Conservation (phyloP, 768 basidiomycete species). For the Suillus variegatus region DNA sequence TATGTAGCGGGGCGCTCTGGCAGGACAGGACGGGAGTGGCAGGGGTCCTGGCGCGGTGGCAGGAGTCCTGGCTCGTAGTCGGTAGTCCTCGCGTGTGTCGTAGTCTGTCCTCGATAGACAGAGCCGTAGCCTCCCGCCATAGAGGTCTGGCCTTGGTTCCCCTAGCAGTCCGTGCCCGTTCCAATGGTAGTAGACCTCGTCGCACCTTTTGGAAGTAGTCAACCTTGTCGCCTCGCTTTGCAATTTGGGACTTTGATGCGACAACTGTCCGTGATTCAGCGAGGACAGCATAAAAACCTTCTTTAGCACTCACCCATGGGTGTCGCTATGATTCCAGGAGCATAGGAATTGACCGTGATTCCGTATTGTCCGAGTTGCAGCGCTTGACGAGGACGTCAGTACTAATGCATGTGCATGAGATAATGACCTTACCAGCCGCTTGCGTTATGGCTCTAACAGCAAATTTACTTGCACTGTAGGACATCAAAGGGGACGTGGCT, state of each 20-base stretch:
- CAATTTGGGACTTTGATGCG: neutral
- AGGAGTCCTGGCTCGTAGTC: too few species aligned
- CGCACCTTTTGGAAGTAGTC: conserved; percentile 4
- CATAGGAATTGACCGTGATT: conserved; percentile 42
- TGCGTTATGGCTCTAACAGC: conserved; percentile 42
- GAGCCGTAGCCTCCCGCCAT: too few species aligned
- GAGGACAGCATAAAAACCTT: neutral
- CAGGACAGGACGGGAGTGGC: too few species aligned
- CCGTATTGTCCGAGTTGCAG: conserved; percentile 30
- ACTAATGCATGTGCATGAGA: neutral
- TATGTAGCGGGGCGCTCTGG: too few species aligned
- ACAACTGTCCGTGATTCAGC: neutral
- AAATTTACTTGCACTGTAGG: conserved; percentile 31
- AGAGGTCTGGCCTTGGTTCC: too few species aligned
- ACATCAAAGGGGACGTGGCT: neutral
- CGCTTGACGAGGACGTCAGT: conserved; percentile 1
- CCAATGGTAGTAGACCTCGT: neutral
- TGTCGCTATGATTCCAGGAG: conserved; percentile 35
- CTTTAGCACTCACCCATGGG: conserved; percentile 25
- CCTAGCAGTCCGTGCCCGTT: too few species aligned
- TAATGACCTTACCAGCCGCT: conserved; percentile 28
- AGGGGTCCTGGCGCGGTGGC: too few species aligned
- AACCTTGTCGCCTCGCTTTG: neutral
- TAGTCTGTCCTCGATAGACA: too few species aligned
- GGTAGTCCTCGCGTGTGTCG: too few species aligned